phyloP scores from a whole-genome alignment of 2,329 filamentous ascomycete genomes.

The Domatiomyces catenatus region DNA sequence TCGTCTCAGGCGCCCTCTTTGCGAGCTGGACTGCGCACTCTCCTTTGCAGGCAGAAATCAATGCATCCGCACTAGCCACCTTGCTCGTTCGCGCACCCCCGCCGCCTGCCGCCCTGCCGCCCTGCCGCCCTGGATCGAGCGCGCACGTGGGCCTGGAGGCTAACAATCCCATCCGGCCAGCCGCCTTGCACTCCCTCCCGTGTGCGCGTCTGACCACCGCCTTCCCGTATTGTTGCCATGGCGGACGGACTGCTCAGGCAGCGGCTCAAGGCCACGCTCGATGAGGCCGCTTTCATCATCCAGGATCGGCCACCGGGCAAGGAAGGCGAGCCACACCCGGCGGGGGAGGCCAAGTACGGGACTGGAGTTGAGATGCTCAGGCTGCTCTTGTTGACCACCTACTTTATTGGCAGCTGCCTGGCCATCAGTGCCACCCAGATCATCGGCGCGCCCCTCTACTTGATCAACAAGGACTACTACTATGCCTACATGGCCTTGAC shows the following conservation, averaged over 20 bases:
- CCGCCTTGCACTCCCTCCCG: neutral
- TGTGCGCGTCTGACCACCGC: neutral
- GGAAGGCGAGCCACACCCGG: slow-evolving; percentile 6
- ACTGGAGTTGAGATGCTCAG: slow-evolving; percentile 27
- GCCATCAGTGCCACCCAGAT: slow-evolving; percentile 54
- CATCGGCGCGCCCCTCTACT: slow-evolving; percentile 60
- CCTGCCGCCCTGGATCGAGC: neutral
- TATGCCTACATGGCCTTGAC: slow-evolving; percentile 78
- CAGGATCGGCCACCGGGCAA: neutral
- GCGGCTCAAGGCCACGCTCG: neutral
- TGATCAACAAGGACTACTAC: slow-evolving; percentile 60
- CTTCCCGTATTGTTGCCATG: slow-evolving; percentile 19
- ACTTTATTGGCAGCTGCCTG: slow-evolving; percentile 19
- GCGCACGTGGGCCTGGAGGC: neutral
- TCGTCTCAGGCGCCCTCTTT: no score
- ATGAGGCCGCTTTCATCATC: neutral
- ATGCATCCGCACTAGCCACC: neutral
- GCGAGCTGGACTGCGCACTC: no score
- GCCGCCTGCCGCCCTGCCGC: no score
- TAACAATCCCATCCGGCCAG: neutral
- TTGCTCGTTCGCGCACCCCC: neutral
- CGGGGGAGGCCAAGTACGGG: slow-evolving; percentile 29
- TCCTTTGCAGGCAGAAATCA: neutral
- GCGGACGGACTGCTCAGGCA: slow-evolving; percentile 21
- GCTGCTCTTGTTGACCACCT: slow-evolving; percentile 8